phyloP scores from a whole-genome alignment of 257 asterid genomes.

The Henckelia pumila region DNA sequence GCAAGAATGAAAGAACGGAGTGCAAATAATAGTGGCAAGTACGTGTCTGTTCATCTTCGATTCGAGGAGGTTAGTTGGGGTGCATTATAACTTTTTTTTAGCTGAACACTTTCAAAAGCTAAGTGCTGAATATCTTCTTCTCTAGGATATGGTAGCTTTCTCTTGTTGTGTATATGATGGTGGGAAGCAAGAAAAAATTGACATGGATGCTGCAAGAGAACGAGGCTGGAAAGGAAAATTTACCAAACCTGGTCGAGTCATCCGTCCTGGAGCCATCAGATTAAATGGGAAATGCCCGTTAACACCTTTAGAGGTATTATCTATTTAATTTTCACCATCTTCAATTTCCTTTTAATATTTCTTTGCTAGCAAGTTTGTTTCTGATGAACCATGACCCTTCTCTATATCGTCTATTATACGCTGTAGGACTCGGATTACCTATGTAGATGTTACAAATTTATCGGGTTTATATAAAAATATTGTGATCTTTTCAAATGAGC shows the following conservation, averaged over 20 bases:
- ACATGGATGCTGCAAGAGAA: slow-evolving; percentile 99
- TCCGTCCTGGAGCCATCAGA: slow-evolving; percentile 85
- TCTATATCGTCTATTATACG: slow-evolving; percentile 12
- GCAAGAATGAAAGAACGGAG: slow-evolving; percentile 84
- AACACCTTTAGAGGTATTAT: slow-evolving; percentile 88
- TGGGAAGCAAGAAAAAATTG: slow-evolving; percentile 69
- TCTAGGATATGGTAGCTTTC: slow-evolving; percentile 99
- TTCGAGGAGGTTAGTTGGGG: slow-evolving; percentile 88
- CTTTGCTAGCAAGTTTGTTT: slow-evolving; percentile 12
- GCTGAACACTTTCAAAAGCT: slow-evolving; percentile 13
- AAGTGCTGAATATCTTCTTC: slow-evolving; percentile 27
- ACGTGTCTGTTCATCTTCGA: slow-evolving; percentile 97
- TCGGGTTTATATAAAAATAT: neutral
- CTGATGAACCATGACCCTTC: neutral
- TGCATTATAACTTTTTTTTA: slow-evolving; percentile 16
- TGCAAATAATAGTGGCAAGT: slow-evolving; percentile 82
- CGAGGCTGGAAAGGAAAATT: slow-evolving; percentile 98
- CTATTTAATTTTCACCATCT: slow-evolving; percentile 2
- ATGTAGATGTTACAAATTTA: neutral
- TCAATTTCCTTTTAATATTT: neutral
- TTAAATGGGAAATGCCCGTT: slow-evolving; percentile 91
- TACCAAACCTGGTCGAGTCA: slow-evolving; percentile 85
- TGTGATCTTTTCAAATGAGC: no score
- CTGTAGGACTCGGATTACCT: neutral
- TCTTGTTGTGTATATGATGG: slow-evolving; percentile 98